Evolutionary conservation across 495 filamentous ascomycete genomes (phyloP).

Genomic region (Darksidea phi): DNA sequence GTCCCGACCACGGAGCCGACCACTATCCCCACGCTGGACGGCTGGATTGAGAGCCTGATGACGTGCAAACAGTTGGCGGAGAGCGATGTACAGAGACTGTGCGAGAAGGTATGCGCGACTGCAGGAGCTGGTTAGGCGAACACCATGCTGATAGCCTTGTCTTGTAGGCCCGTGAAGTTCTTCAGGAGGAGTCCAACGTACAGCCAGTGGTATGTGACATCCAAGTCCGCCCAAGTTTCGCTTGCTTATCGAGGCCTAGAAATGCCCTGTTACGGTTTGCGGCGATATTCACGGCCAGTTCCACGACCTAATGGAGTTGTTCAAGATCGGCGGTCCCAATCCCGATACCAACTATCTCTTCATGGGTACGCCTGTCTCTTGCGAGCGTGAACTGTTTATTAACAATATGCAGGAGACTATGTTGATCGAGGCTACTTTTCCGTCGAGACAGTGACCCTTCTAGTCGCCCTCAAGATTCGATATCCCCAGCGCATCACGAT

Average conservation of each 20-base stretch:
- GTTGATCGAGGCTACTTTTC: conserved; percentile 98
- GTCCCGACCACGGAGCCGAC: conserved; percentile 68
- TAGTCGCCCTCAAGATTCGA: conserved; percentile 93
- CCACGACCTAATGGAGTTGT: conserved; percentile 98
- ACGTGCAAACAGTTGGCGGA: conserved; percentile 96
- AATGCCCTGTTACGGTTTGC: conserved; percentile 50
- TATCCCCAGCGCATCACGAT: conserved; percentile 97
- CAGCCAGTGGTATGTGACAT: conserved; percentile 85
- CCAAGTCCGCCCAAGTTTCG: background rate
- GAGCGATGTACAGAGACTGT: conserved; percentile 90
- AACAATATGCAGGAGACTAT: conserved; percentile 68
- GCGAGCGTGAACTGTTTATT: background rate
- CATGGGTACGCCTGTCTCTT: conserved; percentile 40
- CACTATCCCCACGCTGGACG: conserved; percentile 88
- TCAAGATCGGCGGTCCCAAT: conserved; percentile 90
- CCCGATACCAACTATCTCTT: conserved; percentile 98
- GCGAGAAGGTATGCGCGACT: conserved; percentile 77
- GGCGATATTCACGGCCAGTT: conserved; percentile 77
- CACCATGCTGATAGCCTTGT: conserved; percentile 32
- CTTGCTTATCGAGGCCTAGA: conserved; percentile 28
- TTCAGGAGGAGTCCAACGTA: conserved; percentile 96
- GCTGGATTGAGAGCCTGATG: conserved; percentile 99
- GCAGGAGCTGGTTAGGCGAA: conserved; percentile 2
- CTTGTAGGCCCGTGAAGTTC: conserved; percentile 82
- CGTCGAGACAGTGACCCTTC: conserved; percentile 90